Evolutionary conservation across 345 rosid genomes (phyloP), one percentile per base, ranked within the genome.

Genomic region (Kernera saxatilis): DNA sequence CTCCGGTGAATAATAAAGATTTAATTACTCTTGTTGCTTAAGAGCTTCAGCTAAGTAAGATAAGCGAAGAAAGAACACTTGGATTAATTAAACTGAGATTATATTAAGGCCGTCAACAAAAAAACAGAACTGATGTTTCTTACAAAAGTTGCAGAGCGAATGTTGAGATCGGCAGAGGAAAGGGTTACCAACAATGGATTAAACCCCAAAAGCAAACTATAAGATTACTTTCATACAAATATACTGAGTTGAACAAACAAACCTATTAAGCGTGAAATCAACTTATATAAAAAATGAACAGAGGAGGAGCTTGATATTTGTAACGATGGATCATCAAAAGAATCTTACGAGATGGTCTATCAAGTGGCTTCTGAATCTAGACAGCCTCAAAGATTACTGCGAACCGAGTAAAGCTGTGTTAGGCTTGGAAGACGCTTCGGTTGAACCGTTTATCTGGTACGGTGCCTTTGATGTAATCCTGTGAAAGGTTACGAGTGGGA

Each of bases 391-490:
- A 17, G 29, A 19, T 77, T 82, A 84, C 63, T 27, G 79, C 1
- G 37, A 80, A 55, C 91, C 85, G 15, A 86, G 88, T 88, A 95
- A 88, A 3, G 93, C 40, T 11, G 64, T 17, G 76, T 82, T 85
- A 41, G 84, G 73, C 77, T 79, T 82, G 44, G 83, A 81, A 56
- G 80, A 12, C 10, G 77, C 32, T n/a, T 74, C 71, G 0, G 66
- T 15, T 6, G 79, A 74, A 73, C 74, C 35, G 15, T 10, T 55
- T 8, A 71, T 52, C 59, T 75, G 87, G 81, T 88, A 90, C 17
- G 97, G 96, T 36, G 87, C 86, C 57, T 56, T 90, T 50, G 90
- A 56, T 26, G 82, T 63, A 43, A 88, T 80, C 85, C 98, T 90
- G 73, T 73, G 48, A 3, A 12, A 36, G 35, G 21, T 55, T 14